phyloP scores from a whole-genome alignment of 768 basidiomycete species.

The Austroboletus festivus region DNA sequence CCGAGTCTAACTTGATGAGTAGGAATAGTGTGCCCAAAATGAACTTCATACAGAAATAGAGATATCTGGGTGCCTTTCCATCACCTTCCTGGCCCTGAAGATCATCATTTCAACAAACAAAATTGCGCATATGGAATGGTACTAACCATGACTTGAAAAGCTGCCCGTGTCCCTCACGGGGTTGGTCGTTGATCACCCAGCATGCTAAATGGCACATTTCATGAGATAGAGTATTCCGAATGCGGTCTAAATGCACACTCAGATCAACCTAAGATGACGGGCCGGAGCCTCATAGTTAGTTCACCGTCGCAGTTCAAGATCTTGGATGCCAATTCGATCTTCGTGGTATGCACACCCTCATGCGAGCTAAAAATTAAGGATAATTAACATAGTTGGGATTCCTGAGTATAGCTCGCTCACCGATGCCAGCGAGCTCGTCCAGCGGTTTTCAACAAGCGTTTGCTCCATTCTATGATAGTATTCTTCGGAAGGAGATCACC shows the following conservation, averaged over 20 bases:
- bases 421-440: slow-evolving; percentile 65
- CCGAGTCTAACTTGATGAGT: slow-evolving; percentile 45
- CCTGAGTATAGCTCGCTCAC: slow-evolving; percentile 31
- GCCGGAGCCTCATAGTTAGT: slow-evolving; percentile 5
- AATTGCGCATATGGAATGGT: background rate
- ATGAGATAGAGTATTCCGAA: slow-evolving; percentile 79
- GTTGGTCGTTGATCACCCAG: slow-evolving; percentile 73
- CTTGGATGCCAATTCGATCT: slow-evolving; percentile 81
- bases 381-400: background rate
- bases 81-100: slow-evolving; percentile 65
- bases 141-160: slow-evolving; percentile 70
- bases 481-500: slow-evolving; percentile 47
- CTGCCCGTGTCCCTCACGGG: slow-evolving; percentile 70
- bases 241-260: slow-evolving; percentile 53
- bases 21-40: background rate
- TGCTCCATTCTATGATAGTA: slow-evolving; percentile 65
- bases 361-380: slow-evolving; percentile 39
- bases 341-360: slow-evolving; percentile 55
- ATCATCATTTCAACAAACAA: background rate
- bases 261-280: background rate
- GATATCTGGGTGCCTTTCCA: slow-evolving; percentile 64
- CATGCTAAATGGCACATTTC: slow-evolving; percentile 92
- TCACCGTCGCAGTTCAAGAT: slow-evolving; percentile 74
- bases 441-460: slow-evolving; percentile 62
- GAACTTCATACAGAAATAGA: slow-evolving; percentile 57